Evolutionary conservation across 257 asterid species (phyloP).

Genomic region (Lycium barbarum): DNA sequence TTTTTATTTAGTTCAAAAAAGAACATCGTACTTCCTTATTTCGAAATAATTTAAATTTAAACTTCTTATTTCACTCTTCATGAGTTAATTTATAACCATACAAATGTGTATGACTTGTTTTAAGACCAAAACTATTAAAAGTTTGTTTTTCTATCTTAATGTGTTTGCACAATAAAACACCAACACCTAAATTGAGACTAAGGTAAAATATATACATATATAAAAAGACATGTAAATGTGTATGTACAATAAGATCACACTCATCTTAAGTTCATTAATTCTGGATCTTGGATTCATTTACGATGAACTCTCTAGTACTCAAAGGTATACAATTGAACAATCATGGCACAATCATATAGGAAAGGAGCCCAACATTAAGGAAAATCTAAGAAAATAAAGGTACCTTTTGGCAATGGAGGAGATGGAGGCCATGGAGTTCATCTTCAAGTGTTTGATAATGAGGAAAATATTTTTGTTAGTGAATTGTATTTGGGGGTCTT

Average conservation of each 20-base stretch:
- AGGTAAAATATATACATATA: background rate
- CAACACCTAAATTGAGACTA: too few relatives aligned
- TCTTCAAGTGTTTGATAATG: too few relatives aligned
- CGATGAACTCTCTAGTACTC: too few relatives aligned
- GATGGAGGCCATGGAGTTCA: background rate
- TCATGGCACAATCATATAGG: background rate
- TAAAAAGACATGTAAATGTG: background rate
- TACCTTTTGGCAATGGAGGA: slow-evolving; percentile 18
- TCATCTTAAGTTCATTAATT: too few relatives aligned
- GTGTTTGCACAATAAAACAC: too few relatives aligned
- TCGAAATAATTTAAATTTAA: background rate
- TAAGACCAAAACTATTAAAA: too few relatives aligned
- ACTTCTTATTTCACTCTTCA: background rate
- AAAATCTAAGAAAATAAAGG: background rate
- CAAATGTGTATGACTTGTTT: too few relatives aligned
- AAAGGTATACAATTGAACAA: background rate
- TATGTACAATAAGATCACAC: background rate
- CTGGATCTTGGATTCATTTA: background rate
- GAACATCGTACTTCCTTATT: background rate
- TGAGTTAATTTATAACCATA: too few relatives aligned
- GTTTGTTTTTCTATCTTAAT: too few relatives aligned
- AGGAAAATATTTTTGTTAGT: too few relatives aligned
- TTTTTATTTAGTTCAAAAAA: background rate
- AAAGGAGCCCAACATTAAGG: background rate
- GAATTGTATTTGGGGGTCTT: too few relatives aligned